A percentile compares a stretch with the other conserved stretches of the same genome.
phyloP scores from a whole-genome alignment of 2,329 filamentous ascomycete species.

The Colletotrichum destructivum region DNA sequence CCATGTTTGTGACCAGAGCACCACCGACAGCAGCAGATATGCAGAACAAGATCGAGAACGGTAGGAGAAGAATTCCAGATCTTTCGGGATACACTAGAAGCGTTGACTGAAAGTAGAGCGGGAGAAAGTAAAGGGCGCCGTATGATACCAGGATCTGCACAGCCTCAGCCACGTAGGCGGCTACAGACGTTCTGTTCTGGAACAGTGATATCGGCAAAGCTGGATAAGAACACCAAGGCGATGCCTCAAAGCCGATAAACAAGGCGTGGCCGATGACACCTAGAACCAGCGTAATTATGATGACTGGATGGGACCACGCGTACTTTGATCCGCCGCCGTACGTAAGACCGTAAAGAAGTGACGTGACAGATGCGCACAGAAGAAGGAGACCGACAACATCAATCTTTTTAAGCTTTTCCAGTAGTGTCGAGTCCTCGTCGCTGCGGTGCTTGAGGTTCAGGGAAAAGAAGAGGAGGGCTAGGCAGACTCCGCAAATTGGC shows the following conservation, averaged over 20 bases:
- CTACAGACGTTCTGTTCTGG: slow-evolving; percentile 70
- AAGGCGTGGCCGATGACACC: slow-evolving; percentile 53
- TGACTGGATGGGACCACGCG: neutral
- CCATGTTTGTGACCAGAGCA: slow-evolving; percentile 50
- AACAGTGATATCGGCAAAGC: slow-evolving; percentile 64
- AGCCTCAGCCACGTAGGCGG: slow-evolving; percentile 76
- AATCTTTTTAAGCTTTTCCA: slow-evolving; percentile 46
- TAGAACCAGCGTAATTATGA: slow-evolving; percentile 54
- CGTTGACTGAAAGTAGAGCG: slow-evolving; percentile 63
- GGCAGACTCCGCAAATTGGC: slow-evolving; percentile 47
- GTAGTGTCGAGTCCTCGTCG: slow-evolving; percentile 37
- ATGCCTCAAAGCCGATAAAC: slow-evolving; percentile 55
- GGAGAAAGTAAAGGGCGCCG: slow-evolving; percentile 58
- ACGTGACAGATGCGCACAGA: slow-evolving; percentile 53
- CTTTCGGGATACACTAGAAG: slow-evolving; percentile 58
- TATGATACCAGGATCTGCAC: slow-evolving; percentile 77
- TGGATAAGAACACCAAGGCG: slow-evolving; percentile 46
- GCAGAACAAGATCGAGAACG: slow-evolving; percentile 53
- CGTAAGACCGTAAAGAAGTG: slow-evolving; percentile 51
- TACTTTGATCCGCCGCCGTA: slow-evolving; percentile 19
- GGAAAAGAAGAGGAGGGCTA: slow-evolving; percentile 45
- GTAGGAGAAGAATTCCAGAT: slow-evolving; percentile 53
- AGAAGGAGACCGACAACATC: slow-evolving; percentile 60
- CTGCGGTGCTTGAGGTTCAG: slow-evolving; percentile 44
- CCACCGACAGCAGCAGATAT: slow-evolving; percentile 48